Evolutionary conservation across 768 basidiomycete genomes (phyloP).

Genomic region (Hypsizygus marmoreus): DNA sequence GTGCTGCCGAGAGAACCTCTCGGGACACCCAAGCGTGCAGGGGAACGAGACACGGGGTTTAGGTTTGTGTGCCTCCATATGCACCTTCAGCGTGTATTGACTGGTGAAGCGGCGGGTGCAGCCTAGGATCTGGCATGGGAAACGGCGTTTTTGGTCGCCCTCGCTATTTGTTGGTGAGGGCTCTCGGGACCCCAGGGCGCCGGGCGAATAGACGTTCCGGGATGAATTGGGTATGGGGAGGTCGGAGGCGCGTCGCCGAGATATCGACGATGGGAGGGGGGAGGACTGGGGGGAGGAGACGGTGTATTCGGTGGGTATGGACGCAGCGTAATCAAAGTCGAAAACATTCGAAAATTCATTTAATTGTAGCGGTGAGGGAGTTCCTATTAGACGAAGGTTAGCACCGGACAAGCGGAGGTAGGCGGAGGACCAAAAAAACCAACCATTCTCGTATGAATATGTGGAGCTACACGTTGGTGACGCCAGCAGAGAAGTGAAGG

Average conservation of each 20-base stretch:
- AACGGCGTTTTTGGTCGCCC: conserved; percentile 41
- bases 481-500: conserved; percentile 3
- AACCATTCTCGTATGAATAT: conserved; percentile 36
- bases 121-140: conserved; percentile 48
- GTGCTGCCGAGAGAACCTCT: conserved; percentile 58
- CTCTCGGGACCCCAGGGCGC: conserved; percentile 28
- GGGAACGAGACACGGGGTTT: conserved; percentile 50
- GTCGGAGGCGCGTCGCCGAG: conserved; percentile 10
- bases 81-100: conserved; percentile 55
- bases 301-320: conserved; percentile 25
- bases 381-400: conserved; percentile 20
- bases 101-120: conserved; percentile 54
- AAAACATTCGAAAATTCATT: conserved; percentile 34
- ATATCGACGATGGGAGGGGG: conserved; percentile 8
- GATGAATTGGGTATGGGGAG: conserved; percentile 7
- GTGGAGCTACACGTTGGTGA: conserved; percentile 28
- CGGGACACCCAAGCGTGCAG: conserved; percentile 56
- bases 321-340: conserved; percentile 32
- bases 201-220: conserved; percentile 8
- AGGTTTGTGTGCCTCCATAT: conserved; percentile 56
- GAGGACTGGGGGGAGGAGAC: conserved; percentile 14
- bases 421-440: background rate
- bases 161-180: conserved; percentile 34
- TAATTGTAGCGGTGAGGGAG: conserved; percentile 33
- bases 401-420: background rate